Evolutionary conservation across 306 rosid species (phyloP), one percentile per base, ranked within the genome.

Genomic region (Gillenia trifoliata): DNA sequence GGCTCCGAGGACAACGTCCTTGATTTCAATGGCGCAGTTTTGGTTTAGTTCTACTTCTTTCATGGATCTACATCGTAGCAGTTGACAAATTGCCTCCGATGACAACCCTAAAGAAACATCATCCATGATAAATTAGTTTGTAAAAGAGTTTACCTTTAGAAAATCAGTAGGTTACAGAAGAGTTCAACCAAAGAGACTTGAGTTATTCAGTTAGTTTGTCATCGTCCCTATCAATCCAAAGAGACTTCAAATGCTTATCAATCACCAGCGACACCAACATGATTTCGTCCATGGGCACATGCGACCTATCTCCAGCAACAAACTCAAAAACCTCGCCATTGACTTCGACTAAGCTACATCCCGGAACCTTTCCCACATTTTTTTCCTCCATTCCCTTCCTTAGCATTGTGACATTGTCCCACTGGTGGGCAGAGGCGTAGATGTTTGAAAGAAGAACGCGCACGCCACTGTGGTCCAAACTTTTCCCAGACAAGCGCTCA

Each of bases 381-480:
- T 77, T 75, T 33, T 67, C 78, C 80, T 75, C 82, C 85, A 83
- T 86, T 72, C 64, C 84, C 38, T 72, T 76, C 75, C 89, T 84
- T 4, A 80, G 73, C 43, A 29, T 69, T 34, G 85, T 80, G 23
- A 75, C 87, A 43, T 80, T 63, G n/a, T 78, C 80, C 87, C 87
- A 80, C 47, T 72, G 81, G 50, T 86, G 68, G 19, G 69, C 71
- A 62, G 87, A 83, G 71, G 87, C 83, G 33, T 78, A 83, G 60
- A 83, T 75, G 71, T 83, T 86, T 76, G 87, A 75, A 62, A 80
- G 80, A 80, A 83, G 87, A 74, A 79, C 82, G 60, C 68, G 78
- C 71, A 78, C 79, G 55, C 87, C 83, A 31, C 85, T 78, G 45
- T 80, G 87, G 75, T 86, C 89, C 69, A 75, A 50, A 20, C 73